Base-by-base conservation (phyloP, 176 grass and related monocot genomes). In the Oryza glumipatula region DNA sequence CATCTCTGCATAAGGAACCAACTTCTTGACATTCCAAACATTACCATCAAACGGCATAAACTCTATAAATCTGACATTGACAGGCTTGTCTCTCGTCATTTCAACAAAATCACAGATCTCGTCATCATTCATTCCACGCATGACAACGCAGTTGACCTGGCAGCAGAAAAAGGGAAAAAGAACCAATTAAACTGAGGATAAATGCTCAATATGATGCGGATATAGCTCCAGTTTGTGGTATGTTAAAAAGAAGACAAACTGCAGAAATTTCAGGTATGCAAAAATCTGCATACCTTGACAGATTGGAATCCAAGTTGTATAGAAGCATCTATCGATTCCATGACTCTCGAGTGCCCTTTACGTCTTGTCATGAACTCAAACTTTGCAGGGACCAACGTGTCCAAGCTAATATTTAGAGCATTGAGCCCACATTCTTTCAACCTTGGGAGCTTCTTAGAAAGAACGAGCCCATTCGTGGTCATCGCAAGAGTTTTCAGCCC, bases 11-110 rank as follows among this genome's bases (percentile, higher is more conserved):
- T 98, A 98, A 51, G 95, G 76, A 78, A 98, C 95, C 52, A 98
- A 80, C 35, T 98, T 98, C 87, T 95, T 98, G 60, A 92, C 72
- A 88, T 95, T 98, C 95, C 95, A 98, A 85, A 95, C 93, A 93
- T 98, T 98, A 86, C 95, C 95, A 92, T 98, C 93, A 80, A 98
- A 98, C 51, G 95, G 95, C 95, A 98, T 98, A 81, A 98, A 98
- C 85, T 98, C 95, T 63, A 98, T 98, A 90, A 98, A 98, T 79
- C 95, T 87, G 86, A 98, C 88, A 83, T 98, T 95, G 65, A 95
- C 85, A 65, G 92, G 90, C 46, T 92, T 98, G 46, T 95, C 67
- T 88, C 87, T 98, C 0, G 95, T 98, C 80, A 95, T 51, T 81
- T 95, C 91, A 85, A 93, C 95, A 90, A 98, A 98, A 87, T 90